These are phyloP conservation scores for Dorcoceras hygrometricum DNA, from an alignment of 257 asterid species.

Conservation along the genomic window DNA sequence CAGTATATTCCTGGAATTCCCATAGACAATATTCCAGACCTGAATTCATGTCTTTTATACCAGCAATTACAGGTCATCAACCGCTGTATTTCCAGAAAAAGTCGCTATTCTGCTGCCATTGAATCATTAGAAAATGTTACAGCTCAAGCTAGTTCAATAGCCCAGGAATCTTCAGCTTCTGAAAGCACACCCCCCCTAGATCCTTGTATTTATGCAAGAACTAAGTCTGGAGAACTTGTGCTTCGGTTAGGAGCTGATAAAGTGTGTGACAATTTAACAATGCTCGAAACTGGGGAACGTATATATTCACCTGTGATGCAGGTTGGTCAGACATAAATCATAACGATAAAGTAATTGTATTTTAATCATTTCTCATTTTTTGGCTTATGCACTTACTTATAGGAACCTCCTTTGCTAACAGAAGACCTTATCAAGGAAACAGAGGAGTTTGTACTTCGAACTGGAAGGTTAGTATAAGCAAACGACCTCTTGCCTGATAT, in stretches of 20 bases:
- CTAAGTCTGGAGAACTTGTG: conserved; percentile 70
- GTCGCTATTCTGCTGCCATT: conserved; percentile 65
- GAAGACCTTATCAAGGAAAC: conserved; percentile 97
- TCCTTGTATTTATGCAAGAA: conserved; percentile 59
- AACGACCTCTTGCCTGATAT: conserved; percentile 16
- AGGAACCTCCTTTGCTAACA: conserved; percentile 93
- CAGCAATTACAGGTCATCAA: conserved; percentile 98
- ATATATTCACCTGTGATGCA: conserved; percentile 85
- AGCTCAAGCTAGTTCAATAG: conserved; percentile 45
- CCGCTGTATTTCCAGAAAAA: conserved; percentile 91
- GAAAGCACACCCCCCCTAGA: conserved; percentile 41
- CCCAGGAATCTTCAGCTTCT: conserved; percentile 37
- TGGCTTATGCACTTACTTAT: conserved; percentile 28
- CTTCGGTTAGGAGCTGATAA: conserved; percentile 88
- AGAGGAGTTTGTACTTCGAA: conserved; percentile 93
- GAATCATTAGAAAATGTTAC: conserved; percentile 69
- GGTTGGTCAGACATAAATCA: conserved; percentile 47
- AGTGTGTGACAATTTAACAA: conserved; percentile 57
- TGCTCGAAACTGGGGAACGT: conserved; percentile 96
- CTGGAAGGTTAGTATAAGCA: conserved; percentile 79
- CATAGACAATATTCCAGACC: conserved; percentile 77
- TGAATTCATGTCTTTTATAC: conserved; percentile 83
- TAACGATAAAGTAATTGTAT: conserved; percentile 19
- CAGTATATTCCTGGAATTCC: conserved; percentile 94
- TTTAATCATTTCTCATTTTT: conserved; percentile 24